Evolutionary conservation across 208 protist genomes (phyloP).

Genomic region (Trypanosoma cruzi): DNA sequence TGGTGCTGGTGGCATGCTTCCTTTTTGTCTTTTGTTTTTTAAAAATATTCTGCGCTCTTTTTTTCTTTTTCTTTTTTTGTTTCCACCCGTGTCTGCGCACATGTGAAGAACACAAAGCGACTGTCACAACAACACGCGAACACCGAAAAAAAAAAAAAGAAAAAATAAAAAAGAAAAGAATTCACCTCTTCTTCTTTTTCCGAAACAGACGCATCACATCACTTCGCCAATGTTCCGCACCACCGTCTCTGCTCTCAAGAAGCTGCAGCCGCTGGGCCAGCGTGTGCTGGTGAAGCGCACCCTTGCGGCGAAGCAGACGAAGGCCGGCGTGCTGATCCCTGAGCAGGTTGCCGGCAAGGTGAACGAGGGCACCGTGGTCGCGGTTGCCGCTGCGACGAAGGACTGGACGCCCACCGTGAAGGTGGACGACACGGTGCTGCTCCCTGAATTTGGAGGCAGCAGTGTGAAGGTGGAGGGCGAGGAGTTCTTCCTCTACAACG

Average conservation of each 20-base stretch:
- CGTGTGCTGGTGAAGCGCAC: conserved; percentile 90
- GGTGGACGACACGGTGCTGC: conserved; percentile 89
- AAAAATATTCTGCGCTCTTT: too few species aligned
- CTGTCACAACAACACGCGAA: too few species aligned
- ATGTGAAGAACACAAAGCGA: too few species aligned
- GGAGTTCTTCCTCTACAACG: conserved; percentile 93
- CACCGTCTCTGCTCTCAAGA: conserved; percentile 75
- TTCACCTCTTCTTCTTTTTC: background rate
- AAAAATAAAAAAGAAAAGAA: background rate
- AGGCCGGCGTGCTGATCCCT: conserved; percentile 93
- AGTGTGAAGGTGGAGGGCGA: conserved; percentile 92
- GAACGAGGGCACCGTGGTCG: conserved; percentile 92
- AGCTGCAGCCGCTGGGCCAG: conserved; percentile 89
- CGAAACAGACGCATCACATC: background rate
- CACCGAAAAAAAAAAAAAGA: too few species aligned
- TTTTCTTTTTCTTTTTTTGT: too few species aligned
- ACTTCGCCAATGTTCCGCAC: conserved; percentile 70
- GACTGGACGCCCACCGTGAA: conserved; percentile 93
- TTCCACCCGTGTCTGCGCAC: too few species aligned
- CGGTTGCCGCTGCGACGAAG: conserved; percentile 86
- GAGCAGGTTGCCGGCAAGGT: conserved; percentile 93
- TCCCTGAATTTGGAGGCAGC: conserved; percentile 89
- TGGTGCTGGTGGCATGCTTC: too few species aligned
- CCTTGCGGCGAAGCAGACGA: conserved; percentile 90
- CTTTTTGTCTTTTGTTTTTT: too few species aligned